Conservation (phyloP, 306 rosid species). For the Dalbergia cultrata region DNA sequence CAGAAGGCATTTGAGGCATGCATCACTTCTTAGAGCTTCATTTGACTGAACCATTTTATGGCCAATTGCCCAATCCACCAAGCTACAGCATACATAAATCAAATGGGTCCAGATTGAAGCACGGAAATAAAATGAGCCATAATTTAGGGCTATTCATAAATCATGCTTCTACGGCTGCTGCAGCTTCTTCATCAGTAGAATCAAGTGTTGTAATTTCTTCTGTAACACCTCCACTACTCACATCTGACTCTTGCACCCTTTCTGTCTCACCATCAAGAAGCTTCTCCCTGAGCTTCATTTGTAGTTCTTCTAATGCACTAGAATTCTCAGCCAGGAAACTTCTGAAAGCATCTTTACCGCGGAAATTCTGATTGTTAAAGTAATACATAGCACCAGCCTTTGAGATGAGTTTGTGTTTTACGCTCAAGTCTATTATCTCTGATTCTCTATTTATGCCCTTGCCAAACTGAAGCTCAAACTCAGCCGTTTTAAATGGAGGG, state of each 20-base stretch:
- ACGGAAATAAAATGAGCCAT: slow-evolving; percentile 23
- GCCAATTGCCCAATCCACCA: slow-evolving; percentile 8
- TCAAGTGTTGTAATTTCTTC: slow-evolving; percentile 63
- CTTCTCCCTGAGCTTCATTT: slow-evolving; percentile 70
- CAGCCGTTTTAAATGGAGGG: slow-evolving; percentile 85
- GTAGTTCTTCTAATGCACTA: slow-evolving; percentile 65
- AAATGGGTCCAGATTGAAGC: slow-evolving; percentile 2
- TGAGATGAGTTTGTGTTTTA: slow-evolving; percentile 68
- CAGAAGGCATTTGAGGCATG: slow-evolving; percentile 32
- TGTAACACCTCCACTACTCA: slow-evolving; percentile 40
- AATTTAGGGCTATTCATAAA: slow-evolving; percentile 26
- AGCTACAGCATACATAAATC: slow-evolving; percentile 34
- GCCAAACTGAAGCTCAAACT: slow-evolving; percentile 92
- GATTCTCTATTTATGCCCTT: slow-evolving; percentile 77
- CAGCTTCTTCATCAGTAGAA: slow-evolving; percentile 76
- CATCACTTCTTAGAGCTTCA: slow-evolving; percentile 6
- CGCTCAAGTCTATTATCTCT: slow-evolving; percentile 71
- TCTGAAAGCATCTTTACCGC: slow-evolving; percentile 75
- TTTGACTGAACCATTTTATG: slow-evolving; percentile 32
- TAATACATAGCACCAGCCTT: slow-evolving; percentile 61
- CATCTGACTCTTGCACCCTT: slow-evolving; percentile 50
- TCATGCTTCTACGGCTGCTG: slow-evolving; percentile 64
- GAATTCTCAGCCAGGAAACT: slow-evolving; percentile 63
- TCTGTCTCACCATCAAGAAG: slow-evolving; percentile 52
- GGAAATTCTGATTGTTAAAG: slow-evolving; percentile 61